phyloP scores from a whole-genome alignment of 805 yeast species.

The Yarrowia alimentaria region DNA sequence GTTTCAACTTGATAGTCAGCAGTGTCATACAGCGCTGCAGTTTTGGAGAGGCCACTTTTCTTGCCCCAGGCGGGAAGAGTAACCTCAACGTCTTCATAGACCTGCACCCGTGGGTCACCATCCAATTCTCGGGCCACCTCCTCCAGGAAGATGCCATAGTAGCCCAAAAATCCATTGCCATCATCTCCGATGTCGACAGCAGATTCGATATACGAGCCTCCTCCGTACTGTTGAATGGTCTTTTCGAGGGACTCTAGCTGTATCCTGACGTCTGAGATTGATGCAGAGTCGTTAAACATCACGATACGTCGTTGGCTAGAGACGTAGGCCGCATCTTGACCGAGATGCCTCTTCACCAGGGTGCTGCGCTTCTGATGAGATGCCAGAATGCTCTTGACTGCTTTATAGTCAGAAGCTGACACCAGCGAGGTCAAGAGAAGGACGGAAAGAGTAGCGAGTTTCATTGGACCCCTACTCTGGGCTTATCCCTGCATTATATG shows the following conservation, averaged over 20 bases:
- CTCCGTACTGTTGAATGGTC: not conserved
- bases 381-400: conserved; percentile 20
- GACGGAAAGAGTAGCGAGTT: conserved; percentile 4
- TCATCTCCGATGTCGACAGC: conserved; percentile 17
- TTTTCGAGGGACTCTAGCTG: conserved; percentile 20
- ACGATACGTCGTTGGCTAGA: conserved; percentile 16
- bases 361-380: conserved; percentile 1
- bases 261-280: conserved; percentile 6
- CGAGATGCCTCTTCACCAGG: conserved; percentile 7
- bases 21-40: not conserved
- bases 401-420: conserved; percentile 17
- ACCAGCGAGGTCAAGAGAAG: conserved; percentile 16
- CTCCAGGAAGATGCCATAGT: conserved; percentile 11
- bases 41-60: not conserved
- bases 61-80: conserved; percentile 12
- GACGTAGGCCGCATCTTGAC: not conserved
- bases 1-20: not conserved
- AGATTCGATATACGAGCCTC: conserved; percentile 16
- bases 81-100: conserved; percentile 74
- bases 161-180: conserved; percentile 30
- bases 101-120: conserved; percentile 33
- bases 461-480: conserved; percentile 2
- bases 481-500: not conserved
- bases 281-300: conserved; percentile 13
- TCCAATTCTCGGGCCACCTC: not conserved